Base-by-base conservation (phyloP, 2,329 filamentous ascomycete genomes). In the Microdochium paspali region DNA sequence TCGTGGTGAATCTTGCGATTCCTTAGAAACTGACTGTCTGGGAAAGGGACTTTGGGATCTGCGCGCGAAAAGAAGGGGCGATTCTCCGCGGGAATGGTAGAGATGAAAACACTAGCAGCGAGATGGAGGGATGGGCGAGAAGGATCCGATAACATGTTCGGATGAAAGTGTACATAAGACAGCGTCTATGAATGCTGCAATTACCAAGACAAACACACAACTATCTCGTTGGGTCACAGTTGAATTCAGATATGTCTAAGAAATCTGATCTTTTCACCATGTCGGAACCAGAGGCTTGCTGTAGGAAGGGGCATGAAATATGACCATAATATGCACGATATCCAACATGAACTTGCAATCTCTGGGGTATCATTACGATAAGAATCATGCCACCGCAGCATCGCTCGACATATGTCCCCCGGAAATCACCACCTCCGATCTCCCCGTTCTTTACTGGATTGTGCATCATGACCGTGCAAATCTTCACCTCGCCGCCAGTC, bases 61-160 rank as follows among this genome's bases (percentile, higher is more conserved):
- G 57, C 80, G 90, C 57, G 91, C 83, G 49, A 97, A 97, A 84
- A 78, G 87, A 66, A 85, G 80, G 68, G 90, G 89, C 47, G 91
- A 97, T 63, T 75, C 84, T n/a, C 76, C 94, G 60, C 72, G 74
- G 47, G 90, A 97, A 69, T 91, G 78, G 66, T 97, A 72, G 62
- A 59, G 18, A 35, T n/a, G 18, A 35, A n/a, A 18, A 35, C 5
- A 35, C 6, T 5, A 12, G 31, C 18, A 18, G 15, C 10, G n/a
- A 5, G 10, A 15, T 7, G 35, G 3, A 21, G 6, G 18, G 12
- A 18, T n/a, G n/a, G n/a, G n/a, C n/a, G n/a, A n/a, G n/a, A n/a
- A n/a, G n/a, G n/a, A 7, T 10, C 12, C 18, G 9, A 21, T 21
- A 9, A 21, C 4, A 6, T 10, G 18, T 5, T 7, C 18, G 35